These are phyloP conservation scores for Tephrocybe rancida DNA, from an alignment of 768 basidiomycete species.

Conservation along the genomic window DNA sequence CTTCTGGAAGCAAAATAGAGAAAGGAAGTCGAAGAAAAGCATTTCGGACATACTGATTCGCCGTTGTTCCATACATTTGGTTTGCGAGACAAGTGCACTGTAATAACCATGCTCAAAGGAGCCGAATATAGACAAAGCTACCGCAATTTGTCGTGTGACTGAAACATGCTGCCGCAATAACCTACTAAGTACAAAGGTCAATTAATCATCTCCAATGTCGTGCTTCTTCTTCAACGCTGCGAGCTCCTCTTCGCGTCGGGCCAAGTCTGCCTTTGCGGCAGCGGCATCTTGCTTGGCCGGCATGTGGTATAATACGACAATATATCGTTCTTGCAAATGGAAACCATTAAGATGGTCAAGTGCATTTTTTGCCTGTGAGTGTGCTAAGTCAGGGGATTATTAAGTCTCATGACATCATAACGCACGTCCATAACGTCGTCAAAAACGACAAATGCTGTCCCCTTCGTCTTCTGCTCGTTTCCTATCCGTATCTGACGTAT, in stretches of 20 bases:
- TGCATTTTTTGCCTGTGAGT: conserved; percentile 86
- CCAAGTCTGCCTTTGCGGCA: conserved; percentile 89
- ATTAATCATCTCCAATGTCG: conserved; percentile 76
- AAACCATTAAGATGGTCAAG: conserved; percentile 97
- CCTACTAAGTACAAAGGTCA: conserved; percentile 16
- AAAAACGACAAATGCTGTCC: conserved; percentile 96
- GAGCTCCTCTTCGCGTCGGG: conserved; percentile 89
- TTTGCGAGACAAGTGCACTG: not conserved
- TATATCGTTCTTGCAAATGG: conserved; percentile 97
- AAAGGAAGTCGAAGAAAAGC: not conserved
- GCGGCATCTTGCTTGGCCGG: conserved; percentile 96
- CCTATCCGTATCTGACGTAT: conserved; percentile 96
- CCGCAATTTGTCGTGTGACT: conserved; percentile 5
- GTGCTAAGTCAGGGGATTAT: conserved; percentile 12
- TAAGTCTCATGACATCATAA: conserved; percentile 10
- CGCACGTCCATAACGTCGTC: conserved; percentile 95
- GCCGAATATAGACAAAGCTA: not conserved
- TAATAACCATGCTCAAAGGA: conserved; percentile 1
- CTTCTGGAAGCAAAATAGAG: not conserved
- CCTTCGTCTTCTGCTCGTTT: conserved; percentile 88
- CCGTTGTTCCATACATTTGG: not conserved
- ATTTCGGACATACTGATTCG: conserved; percentile 9
- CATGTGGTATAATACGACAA: conserved; percentile 98
- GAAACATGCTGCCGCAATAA: conserved; percentile 14
- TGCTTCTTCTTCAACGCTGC: conserved; percentile 85